Evolutionary conservation across 106 monocot genomes (phyloP), one percentile per base, ranked within the genome.

Genomic region (Amphibolis antarctica): DNA sequence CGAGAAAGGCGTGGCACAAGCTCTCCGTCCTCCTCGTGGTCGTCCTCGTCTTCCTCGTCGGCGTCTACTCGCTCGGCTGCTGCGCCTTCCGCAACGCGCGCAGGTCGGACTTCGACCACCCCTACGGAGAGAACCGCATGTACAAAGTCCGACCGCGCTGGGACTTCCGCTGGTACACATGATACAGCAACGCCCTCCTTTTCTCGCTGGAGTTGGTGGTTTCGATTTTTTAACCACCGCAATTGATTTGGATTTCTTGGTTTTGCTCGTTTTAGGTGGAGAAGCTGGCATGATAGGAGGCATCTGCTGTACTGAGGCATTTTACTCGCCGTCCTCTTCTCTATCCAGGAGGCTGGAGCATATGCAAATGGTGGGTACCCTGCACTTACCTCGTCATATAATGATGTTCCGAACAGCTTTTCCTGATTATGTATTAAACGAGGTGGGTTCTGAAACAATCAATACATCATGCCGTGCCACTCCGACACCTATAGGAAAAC

Each of bases 21-120:
- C 68, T 96, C 51, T 76, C 90, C 5, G 65, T 96, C 43, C 79
- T 96, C 71, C 82, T 82, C 55, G 81, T 96, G 52, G 70, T 78
- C 54, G 64, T 83, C 66, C 71, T 96, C 58, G 60, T 90, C 29
- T 69, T 86, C 71, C 81, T 96, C 53, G 75, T 90, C 50, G 82
- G 71, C n/a, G 26, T 90, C 51, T 90, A 84, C 74, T 83, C 96
- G 62, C 44, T 89, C 22, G 96, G 84, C 59, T 96, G 90, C 56
- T 96, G 96, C 63, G 96, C 89, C 14, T 89, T 90, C 63, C 83
- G 80, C 23, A 96, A 96, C 61, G 78, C 90, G 25, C 81, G 75
- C 9, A 71, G 79, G 0, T 42, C 71, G 4, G 67, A 68, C 44
- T 36, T 70, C 10, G 85, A 79, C 57, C 69, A 83, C 62, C 73